A percentile compares a stretch with the other conserved stretches of the same genome.
phyloP scores from a whole-genome alignment of 352 stramenopile species.

The Thraustotheca clavata region DNA sequence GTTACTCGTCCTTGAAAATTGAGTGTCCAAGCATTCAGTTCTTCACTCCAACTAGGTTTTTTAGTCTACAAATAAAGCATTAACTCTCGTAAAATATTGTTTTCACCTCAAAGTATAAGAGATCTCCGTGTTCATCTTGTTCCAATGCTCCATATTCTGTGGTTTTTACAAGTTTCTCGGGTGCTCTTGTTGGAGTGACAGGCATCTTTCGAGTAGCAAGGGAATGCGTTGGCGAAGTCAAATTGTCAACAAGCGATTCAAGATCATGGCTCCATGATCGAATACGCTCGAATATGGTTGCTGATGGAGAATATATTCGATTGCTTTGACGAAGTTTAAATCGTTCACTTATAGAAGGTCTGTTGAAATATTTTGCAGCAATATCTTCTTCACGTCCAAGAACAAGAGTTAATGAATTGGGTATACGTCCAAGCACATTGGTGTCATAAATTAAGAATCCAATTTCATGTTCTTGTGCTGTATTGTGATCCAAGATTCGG shows the following conservation, averaged over 20 bases:
- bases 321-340: constrained; percentile 27
- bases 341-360: constrained; percentile 30
- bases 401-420: constrained; percentile 62
- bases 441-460: constrained; percentile 66
- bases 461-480: constrained; percentile 55
- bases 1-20: constrained; percentile 87
- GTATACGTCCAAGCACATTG: constrained; percentile 70
- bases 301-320: constrained; percentile 25
- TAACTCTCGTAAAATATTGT: neutral
- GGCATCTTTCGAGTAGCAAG: too few species aligned
- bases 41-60: constrained; percentile 78
- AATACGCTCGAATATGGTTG: constrained; percentile 27
- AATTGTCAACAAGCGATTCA: neutral
- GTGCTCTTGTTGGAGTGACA: too few species aligned
- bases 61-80: constrained; percentile 44
- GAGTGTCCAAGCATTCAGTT: constrained; percentile 76
- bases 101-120: constrained; percentile 38
- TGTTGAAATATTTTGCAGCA: too few species aligned
- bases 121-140: constrained; percentile 62
- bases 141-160: constrained; percentile 50
- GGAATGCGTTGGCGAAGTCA: neutral
- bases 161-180: neutral
- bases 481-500: constrained; percentile 69
- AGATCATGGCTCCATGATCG: neutral
- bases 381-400: constrained; percentile 39